Percentiles rank a stretch among this genome's conserved stretches.
These are phyloP conservation scores for Kluyveromyces sp. DNA, from an alignment of 1,139 yeast genomes.

Conservation along the genomic window DNA sequence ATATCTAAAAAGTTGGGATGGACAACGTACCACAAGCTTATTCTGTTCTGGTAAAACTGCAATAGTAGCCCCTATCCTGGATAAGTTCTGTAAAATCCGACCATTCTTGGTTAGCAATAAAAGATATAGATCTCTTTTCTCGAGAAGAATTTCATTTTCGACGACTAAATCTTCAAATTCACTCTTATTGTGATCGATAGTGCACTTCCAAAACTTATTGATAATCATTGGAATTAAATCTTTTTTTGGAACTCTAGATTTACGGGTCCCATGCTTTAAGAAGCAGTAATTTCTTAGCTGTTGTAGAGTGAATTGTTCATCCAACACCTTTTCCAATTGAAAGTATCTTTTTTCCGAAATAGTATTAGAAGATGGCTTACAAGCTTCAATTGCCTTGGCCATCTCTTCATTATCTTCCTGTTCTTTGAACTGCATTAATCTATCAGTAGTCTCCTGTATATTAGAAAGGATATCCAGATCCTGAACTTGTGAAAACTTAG, in stretches of 20 bases:
- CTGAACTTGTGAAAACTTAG: conserved; percentile 3
- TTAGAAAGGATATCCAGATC: conserved; percentile 13
- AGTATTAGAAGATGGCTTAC: conserved; percentile 21
- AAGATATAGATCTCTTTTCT: conserved; percentile 22
- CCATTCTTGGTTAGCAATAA: conserved; percentile 34
- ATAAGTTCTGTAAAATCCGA: conserved; percentile 31
- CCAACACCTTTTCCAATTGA: conserved; percentile 23
- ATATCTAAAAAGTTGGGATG: conserved; percentile 28
- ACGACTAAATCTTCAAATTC: conserved; percentile 35
- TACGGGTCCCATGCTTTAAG: conserved; percentile 14
- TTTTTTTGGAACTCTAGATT: conserved; percentile 14
- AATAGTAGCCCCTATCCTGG: conserved; percentile 24
- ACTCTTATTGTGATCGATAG: conserved; percentile 28
- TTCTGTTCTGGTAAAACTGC: conserved; percentile 30
- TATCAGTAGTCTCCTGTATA: conserved; percentile 13
- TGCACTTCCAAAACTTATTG: conserved; percentile 37
- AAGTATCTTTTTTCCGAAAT: conserved; percentile 26
- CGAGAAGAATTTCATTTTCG: conserved; percentile 30
- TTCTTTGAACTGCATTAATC: conserved; percentile 2
- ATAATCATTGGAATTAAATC: conserved; percentile 29
- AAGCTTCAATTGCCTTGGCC: conserved; percentile 24
- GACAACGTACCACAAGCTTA: conserved; percentile 28
- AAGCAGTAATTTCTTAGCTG: conserved; percentile 24
- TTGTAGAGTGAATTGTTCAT: conserved; percentile 24
- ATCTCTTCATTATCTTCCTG: conserved; percentile 20